phyloP scores from a whole-genome alignment of 495 filamentous ascomycete genomes.

The Penicillium canariense region DNA sequence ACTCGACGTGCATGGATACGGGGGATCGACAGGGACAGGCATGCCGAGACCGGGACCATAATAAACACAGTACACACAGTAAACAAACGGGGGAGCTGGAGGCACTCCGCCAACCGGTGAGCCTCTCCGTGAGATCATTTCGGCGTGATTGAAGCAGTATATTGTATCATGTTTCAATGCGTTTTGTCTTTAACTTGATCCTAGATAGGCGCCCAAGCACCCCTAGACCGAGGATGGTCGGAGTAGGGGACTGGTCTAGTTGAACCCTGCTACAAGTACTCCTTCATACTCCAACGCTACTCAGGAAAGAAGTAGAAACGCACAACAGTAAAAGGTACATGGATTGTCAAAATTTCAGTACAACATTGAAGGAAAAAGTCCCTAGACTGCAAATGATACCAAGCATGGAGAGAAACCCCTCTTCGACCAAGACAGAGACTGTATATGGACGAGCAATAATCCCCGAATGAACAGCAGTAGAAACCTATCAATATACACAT shows the following conservation, averaged over 20 bases:
- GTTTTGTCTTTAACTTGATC: too few relatives aligned
- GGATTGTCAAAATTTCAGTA: constrained; percentile 23
- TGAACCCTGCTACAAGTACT: too few relatives aligned
- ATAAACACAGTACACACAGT: constrained; percentile 16
- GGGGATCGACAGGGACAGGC: constrained; percentile 29
- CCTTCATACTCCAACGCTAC: too few relatives aligned
- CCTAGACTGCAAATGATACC: constrained; percentile 14
- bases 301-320: too few relatives aligned
- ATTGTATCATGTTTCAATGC: too few relatives aligned
- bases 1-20: constrained; percentile 12
- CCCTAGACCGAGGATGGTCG: too few relatives aligned
- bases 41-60: constrained; percentile 11
- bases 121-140: too few relatives aligned
- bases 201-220: too few relatives aligned
- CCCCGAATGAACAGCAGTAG: background rate
- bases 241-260: too few relatives aligned
- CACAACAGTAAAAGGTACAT: constrained; percentile 24
- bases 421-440: background rate
- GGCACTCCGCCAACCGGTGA: background rate
- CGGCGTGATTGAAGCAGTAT: too few relatives aligned
- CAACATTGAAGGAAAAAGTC: constrained; percentile 16
- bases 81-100: too few relatives aligned
- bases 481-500: background rate
- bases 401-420: constrained; percentile 9
- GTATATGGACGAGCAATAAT: background rate